Conservation (phyloP, 2,329 filamentous ascomycete species). For the Cladosporium sp. region DNA sequence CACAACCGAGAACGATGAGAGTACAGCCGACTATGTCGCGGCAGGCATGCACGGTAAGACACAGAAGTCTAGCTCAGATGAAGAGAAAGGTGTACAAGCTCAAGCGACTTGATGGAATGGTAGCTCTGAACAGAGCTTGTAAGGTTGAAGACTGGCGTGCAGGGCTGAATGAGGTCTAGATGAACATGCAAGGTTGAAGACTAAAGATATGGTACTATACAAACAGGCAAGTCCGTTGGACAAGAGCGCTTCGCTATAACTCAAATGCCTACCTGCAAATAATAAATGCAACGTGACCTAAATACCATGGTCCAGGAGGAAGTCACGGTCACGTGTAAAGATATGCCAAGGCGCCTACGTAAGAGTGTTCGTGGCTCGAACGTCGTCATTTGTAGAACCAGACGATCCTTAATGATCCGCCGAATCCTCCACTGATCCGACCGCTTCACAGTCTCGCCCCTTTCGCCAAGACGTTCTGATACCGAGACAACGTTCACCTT, state of each 20-base stretch:
- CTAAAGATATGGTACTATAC: no score
- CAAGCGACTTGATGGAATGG: not conserved
- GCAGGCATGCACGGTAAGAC: conserved; percentile 26
- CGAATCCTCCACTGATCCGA: not conserved
- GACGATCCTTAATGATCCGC: not conserved
- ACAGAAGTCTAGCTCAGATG: conserved; percentile 21
- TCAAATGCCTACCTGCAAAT: no score
- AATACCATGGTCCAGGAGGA: not conserved
- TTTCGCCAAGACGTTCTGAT: not conserved
- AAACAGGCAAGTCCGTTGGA: no score
- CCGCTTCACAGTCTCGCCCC: not conserved
- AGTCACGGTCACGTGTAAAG: not conserved
- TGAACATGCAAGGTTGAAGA: no score
- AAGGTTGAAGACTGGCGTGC: not conserved
- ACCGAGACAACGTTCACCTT: not conserved
- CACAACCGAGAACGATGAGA: conserved; percentile 30
- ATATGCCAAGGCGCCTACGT: conserved; percentile 5
- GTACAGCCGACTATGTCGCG: conserved; percentile 29
- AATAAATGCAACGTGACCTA: not conserved
- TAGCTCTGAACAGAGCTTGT: not conserved
- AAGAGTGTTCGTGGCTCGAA: not conserved
- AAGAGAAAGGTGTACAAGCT: not conserved
- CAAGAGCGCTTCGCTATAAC: no score
- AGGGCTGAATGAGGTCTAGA: not conserved
- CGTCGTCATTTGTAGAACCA: not conserved